Percentiles rank a stretch among this genome's conserved stretches.
Evolutionary conservation across 495 filamentous ascomycete genomes (phyloP).

Genomic region (Cudoniella acicularis): DNA sequence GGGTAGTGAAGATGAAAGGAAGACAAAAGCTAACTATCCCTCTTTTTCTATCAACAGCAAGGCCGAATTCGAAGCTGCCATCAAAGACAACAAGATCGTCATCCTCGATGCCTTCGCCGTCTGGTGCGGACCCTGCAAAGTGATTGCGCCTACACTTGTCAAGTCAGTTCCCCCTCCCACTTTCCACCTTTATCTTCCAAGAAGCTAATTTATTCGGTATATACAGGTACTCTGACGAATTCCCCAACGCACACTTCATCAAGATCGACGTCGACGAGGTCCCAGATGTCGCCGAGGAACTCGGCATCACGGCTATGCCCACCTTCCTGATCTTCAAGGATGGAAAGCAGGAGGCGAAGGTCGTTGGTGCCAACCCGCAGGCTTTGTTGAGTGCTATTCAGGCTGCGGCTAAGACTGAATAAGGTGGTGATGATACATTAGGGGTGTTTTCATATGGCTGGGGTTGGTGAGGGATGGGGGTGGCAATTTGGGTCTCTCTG

Average conservation of each 20-base stretch:
- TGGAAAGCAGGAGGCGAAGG: constrained; percentile 60
- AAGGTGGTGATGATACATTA: neutral
- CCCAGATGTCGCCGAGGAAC: constrained; percentile 69
- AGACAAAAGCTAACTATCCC: constrained; percentile 16
- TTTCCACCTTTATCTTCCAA: neutral
- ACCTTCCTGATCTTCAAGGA: constrained; percentile 86
- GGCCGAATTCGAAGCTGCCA: constrained; percentile 55
- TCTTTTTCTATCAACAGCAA: constrained; percentile 43
- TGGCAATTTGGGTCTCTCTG: too few species aligned
- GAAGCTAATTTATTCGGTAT: constrained; percentile 4
- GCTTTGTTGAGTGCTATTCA: constrained; percentile 55
- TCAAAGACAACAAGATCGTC: constrained; percentile 55
- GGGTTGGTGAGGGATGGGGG: too few species aligned
- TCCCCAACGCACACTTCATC: constrained; percentile 65
- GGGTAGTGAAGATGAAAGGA: neutral
- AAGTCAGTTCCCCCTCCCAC: constrained; percentile 41
- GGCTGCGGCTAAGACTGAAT: constrained; percentile 6
- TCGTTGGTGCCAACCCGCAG: constrained; percentile 78
- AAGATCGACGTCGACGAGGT: constrained; percentile 92
- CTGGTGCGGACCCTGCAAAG: constrained; percentile 97
- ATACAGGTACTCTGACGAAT: constrained; percentile 50
- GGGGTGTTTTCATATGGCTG: too few species aligned
- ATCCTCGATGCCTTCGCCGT: constrained; percentile 83
- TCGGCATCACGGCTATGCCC: constrained; percentile 91
- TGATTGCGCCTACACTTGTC: constrained; percentile 71